phyloP scores from a whole-genome alignment of 2,329 filamentous ascomycete species.

The Torrubiella hemipterigena region DNA sequence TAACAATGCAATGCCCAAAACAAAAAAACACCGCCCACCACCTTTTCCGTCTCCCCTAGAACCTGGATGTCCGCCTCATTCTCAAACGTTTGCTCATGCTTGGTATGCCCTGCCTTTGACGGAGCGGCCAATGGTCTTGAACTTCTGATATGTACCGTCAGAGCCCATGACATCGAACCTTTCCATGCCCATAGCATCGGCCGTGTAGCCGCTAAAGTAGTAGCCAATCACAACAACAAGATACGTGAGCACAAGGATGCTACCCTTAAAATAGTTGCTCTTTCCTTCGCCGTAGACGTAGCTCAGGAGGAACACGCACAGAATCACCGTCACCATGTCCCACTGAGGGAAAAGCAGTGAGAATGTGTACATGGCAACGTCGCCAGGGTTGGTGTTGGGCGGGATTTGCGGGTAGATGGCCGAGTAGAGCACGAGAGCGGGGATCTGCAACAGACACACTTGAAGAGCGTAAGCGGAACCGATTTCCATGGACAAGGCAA shows the following conservation, averaged over 20 bases:
- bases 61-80: not conserved
- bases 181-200: constrained; percentile 28
- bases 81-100: too few relatives aligned
- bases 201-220: constrained; percentile 60
- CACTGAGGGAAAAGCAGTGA: constrained; percentile 93
- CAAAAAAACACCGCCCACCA: not conserved
- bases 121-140: constrained; percentile 40
- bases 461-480: constrained; percentile 94
- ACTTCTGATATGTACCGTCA: constrained; percentile 36
- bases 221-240: constrained; percentile 86
- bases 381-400: constrained; percentile 18
- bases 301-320: constrained; percentile 90
- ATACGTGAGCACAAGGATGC: constrained; percentile 85
- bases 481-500: constrained; percentile 97
- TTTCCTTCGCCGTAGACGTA: constrained; percentile 98
- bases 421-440: constrained; percentile 83
- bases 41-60: not conserved
- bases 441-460: constrained; percentile 89
- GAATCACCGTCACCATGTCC: constrained; percentile 95
- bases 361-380: constrained; percentile 52
- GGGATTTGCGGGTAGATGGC: constrained; percentile 50
- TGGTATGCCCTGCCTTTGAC: constrained; percentile 18
- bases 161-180: constrained; percentile 42
- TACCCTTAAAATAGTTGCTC: constrained; percentile 99
- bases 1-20: not conserved